Evolutionary conservation across 2,329 filamentous ascomycete genomes (phyloP).

Genomic region (Lecanicillium sp.): DNA sequence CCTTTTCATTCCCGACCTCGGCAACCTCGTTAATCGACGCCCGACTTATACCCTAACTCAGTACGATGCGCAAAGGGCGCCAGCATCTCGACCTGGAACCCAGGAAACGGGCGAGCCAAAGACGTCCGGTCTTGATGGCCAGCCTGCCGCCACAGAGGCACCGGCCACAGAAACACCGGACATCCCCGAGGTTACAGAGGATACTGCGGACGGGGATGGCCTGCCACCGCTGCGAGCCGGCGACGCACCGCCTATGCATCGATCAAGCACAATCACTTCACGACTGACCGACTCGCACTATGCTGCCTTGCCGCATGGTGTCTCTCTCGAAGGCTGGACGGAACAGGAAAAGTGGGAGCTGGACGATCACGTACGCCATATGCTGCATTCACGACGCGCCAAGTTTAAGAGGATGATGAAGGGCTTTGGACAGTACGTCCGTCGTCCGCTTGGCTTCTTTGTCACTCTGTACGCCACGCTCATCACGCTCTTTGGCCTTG

Average conservation of each 20-base stretch:
- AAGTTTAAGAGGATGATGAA: conserved; percentile 73
- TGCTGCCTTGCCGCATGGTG: conserved; percentile 70
- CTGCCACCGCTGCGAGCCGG: neutral
- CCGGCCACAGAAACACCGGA: conserved; percentile 13
- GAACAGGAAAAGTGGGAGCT: conserved; percentile 66
- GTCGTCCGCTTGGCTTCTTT: conserved; percentile 69
- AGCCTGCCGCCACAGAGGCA: conserved; percentile 13
- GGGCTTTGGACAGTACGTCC: conserved; percentile 74
- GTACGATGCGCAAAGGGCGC: conserved; percentile 15
- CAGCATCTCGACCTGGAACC: conserved; percentile 5
- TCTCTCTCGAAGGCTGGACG: conserved; percentile 65
- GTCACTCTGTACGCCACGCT: conserved; percentile 77
- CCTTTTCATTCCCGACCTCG: conserved; percentile 77
- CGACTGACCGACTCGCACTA: conserved; percentile 63
- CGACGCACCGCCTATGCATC: conserved; percentile 20
- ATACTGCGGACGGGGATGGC: conserved; percentile 6
- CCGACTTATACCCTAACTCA: conserved; percentile 70
- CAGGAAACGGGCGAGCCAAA: neutral
- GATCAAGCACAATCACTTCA: conserved; percentile 56
- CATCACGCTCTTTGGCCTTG: conserved; percentile 77
- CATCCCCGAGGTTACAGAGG: conserved; percentile 12
- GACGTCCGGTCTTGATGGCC: conserved; percentile 2
- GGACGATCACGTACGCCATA: conserved; percentile 81
- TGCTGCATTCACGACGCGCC: conserved; percentile 73
- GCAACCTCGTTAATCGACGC: conserved; percentile 63